phyloP scores from a whole-genome alignment of 495 filamentous ascomycete genomes.

The Copromyces sp. region DNA sequence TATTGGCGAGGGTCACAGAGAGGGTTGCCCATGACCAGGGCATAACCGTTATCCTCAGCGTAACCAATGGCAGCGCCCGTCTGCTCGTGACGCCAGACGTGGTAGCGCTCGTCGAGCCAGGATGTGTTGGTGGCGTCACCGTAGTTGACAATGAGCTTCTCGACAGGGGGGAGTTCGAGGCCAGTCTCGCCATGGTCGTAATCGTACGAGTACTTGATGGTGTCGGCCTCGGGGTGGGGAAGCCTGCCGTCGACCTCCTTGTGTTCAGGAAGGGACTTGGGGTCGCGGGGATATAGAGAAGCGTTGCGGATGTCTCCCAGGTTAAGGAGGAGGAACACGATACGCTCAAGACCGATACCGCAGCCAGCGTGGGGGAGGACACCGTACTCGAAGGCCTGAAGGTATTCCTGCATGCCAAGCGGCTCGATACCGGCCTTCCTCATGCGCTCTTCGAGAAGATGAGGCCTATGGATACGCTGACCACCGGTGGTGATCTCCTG shows the following conservation, averaged over 20 bases:
- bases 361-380: constrained; percentile 85
- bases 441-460: constrained; percentile 69
- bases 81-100: constrained; percentile 65
- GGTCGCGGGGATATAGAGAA: constrained; percentile 75
- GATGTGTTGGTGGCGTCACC: constrained; percentile 82
- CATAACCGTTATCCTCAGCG: constrained; percentile 60
- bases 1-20: constrained; percentile 68
- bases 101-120: constrained; percentile 73
- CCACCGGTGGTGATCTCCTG: constrained; percentile 90
- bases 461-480: constrained; percentile 79
- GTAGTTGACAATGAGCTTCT: constrained; percentile 80
- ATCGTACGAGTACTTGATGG: constrained; percentile 45
- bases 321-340: constrained; percentile 73
- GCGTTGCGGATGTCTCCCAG: constrained; percentile 84
- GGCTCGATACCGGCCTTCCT: constrained; percentile 63
- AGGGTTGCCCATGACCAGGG: constrained; percentile 71
- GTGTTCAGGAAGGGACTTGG: constrained; percentile 61
- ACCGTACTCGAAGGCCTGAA: constrained; percentile 79
- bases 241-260: constrained; percentile 34
- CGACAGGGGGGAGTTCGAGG: constrained; percentile 56
- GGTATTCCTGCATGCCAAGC: constrained; percentile 70
- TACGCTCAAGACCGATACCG: constrained; percentile 80
- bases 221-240: constrained; percentile 72
- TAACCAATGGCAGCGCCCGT: constrained; percentile 76
- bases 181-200: constrained; percentile 28